A percentile compares a stretch with the other conserved stretches of the same genome.
Conservation (phyloP, 768 basidiomycete genomes). For the Antrodiella citrinella region DNA sequence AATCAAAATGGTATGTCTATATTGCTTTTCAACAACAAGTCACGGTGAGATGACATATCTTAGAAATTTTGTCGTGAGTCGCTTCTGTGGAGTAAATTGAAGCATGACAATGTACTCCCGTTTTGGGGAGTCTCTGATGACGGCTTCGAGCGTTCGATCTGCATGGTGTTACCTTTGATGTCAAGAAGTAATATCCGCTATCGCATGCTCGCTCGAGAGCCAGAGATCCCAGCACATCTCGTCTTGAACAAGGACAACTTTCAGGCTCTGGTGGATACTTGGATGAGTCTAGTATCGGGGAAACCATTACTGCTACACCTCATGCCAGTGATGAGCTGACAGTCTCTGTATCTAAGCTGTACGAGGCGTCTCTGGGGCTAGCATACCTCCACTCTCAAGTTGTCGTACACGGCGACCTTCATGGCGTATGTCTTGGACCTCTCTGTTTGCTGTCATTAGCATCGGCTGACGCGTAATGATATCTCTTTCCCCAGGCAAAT, state of each 20-base stretch:
- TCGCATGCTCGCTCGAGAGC: neutral
- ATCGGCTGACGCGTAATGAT: too few species aligned
- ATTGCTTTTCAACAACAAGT: too few species aligned
- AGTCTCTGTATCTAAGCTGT: too few species aligned
- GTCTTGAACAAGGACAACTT: neutral
- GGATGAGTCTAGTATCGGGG: too few species aligned
- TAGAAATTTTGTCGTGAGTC: neutral
- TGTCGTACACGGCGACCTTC: conserved; percentile 6
- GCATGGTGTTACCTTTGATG: conserved; percentile 1
- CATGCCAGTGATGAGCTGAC: too few species aligned
- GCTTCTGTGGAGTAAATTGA: neutral
- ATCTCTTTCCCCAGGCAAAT: conserved; percentile 1
- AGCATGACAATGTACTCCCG: neutral
- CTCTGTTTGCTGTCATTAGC: neutral
- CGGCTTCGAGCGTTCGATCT: neutral
- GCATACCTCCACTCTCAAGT: conserved; percentile 5
- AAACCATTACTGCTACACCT: too few species aligned
- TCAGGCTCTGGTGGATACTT: neutral
- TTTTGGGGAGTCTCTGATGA: neutral
- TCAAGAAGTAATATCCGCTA: neutral
- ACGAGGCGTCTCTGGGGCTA: conserved; percentile 1
- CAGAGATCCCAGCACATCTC: too few species aligned
- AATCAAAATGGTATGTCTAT: too few species aligned
- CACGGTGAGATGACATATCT: neutral
- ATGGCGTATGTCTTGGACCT: conserved; percentile 2